Evolutionary conservation across 441 rosid genomes (phyloP).

Genomic region (Jatropha podagrica): DNA sequence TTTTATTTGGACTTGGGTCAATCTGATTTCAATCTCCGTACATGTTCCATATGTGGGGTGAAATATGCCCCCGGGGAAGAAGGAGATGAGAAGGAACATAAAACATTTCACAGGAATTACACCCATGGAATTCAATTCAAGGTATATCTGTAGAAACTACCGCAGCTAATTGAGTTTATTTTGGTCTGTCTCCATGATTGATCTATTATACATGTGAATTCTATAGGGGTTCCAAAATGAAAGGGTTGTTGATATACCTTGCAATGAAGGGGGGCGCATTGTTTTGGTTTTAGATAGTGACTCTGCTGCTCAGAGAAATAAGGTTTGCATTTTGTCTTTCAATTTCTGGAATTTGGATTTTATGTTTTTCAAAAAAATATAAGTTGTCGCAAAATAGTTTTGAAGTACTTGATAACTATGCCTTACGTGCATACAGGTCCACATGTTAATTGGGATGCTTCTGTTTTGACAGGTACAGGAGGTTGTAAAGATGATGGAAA

Average conservation of each 20-base stretch:
- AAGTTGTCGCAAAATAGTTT: too few species aligned
- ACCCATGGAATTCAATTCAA: constrained; percentile 69
- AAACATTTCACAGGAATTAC: constrained; percentile 56
- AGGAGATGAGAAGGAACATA: constrained; percentile 72
- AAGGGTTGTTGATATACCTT: constrained; percentile 46
- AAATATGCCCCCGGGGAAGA: constrained; percentile 75
- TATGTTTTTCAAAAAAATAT: too few species aligned
- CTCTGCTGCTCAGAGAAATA: constrained; percentile 55
- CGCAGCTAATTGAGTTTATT: background rate
- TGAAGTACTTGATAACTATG: background rate
- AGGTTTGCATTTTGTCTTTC: constrained; percentile 40
- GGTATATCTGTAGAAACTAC: constrained; percentile 32
- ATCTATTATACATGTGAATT: background rate
- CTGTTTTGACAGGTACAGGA: constrained; percentile 59
- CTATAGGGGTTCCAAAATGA: constrained; percentile 67
- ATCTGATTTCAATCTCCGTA: constrained; percentile 76
- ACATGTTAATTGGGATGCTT: background rate
- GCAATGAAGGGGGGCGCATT: constrained; percentile 40
- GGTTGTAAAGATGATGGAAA: constrained; percentile 76
- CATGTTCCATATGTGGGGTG: constrained; percentile 57
- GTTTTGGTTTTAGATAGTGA: constrained; percentile 58
- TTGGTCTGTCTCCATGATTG: constrained; percentile 10
- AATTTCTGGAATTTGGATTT: background rate
- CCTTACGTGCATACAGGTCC: background rate
- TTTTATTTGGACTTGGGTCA: constrained; percentile 80